Conservation (phyloP, 2,329 filamentous ascomycete species). For the Drechslerella coelobrocha region DNA sequence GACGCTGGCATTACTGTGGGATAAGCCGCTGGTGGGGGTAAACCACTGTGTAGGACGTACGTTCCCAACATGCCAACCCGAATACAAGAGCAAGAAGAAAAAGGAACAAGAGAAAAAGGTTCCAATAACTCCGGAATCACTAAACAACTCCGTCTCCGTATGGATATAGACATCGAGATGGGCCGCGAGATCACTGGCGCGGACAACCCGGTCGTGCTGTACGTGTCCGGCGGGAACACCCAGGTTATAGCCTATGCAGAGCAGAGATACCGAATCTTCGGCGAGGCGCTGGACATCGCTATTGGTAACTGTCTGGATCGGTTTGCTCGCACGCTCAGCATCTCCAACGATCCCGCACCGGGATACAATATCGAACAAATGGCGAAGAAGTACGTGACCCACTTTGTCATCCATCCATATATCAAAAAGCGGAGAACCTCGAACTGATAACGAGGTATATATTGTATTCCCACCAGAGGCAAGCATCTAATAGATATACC, state of each 20-base stretch:
- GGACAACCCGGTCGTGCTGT: conserved; percentile 88
- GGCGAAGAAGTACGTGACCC: conserved; percentile 67
- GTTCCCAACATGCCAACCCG: conserved; percentile 53
- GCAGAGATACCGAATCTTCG: conserved; percentile 94
- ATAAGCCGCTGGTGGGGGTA: conserved; percentile 85
- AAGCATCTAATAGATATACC: conserved; percentile 81
- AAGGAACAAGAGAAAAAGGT: not conserved
- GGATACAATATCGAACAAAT: conserved; percentile 98
- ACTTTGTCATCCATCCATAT: too few species aligned
- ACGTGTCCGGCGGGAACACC: conserved; percentile 94
- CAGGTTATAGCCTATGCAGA: conserved; percentile 97
- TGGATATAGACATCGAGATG: conserved; percentile 85
- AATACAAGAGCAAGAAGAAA: not conserved
- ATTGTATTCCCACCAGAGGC: too few species aligned
- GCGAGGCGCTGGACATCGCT: conserved; percentile 95
- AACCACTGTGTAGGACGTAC: conserved; percentile 93
- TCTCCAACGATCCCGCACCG: conserved; percentile 93
- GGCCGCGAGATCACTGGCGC: conserved; percentile 90
- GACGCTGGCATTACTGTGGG: conserved; percentile 82
- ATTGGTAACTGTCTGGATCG: conserved; percentile 97
- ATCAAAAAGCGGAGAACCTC: not conserved
- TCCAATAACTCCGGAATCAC: too few species aligned
- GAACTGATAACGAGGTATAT: too few species aligned
- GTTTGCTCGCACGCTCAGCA: conserved; percentile 87
- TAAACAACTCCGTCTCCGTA: too few species aligned